Evolutionary conservation across 306 rosid genomes (phyloP), one percentile per base, ranked within the genome.

Genomic region (Cucurbita moschata): DNA sequence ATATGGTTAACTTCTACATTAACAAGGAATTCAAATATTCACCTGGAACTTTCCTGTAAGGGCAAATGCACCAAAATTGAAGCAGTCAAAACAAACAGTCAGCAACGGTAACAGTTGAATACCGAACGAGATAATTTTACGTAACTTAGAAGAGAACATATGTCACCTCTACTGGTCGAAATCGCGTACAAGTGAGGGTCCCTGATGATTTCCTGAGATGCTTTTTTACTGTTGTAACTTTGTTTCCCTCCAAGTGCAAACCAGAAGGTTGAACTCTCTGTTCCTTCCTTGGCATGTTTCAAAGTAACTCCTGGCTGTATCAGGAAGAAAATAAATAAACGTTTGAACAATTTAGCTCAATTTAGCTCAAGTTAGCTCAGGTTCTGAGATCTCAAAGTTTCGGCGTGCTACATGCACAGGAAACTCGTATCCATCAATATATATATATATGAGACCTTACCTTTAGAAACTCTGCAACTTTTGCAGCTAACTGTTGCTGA

Each of bases 201-300:
- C 84, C 91, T 82, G 82, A 82, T 85, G 71, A 81, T 62, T 64
- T 95, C 99, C 59, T 77, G 82, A 50, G 87, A 51, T 76, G 68
- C 81, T 70, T 88, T 95, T 84, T 89, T 91, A 78, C 89, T 82
- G 76, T 80, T 86, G 85, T 85, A 85, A 77, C 80, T 84, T 86
- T 95, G 96, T 84, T 95, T 95, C 67, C 99, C 99, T 72, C 99
- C 99, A 73, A 91, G 88, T 37, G 96, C 84, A 84, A 71, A 88
- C 99, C 99, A 95, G 90, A 95, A 95, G 67, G 92, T 58, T 74
- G 99, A 91, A 88, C 88, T 95, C 86, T 95, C 99, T 77, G 97
- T 95, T 79, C 97, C 97, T 84, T 95, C 99, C 84, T 95, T 95
- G 12, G 97, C 90, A 82, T 86, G 92, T 85, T 95, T 95, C 73